These are phyloP conservation scores for Macrotyloma uniflorum DNA, from an alignment of 306 rosid species.

Conservation along the genomic window DNA sequence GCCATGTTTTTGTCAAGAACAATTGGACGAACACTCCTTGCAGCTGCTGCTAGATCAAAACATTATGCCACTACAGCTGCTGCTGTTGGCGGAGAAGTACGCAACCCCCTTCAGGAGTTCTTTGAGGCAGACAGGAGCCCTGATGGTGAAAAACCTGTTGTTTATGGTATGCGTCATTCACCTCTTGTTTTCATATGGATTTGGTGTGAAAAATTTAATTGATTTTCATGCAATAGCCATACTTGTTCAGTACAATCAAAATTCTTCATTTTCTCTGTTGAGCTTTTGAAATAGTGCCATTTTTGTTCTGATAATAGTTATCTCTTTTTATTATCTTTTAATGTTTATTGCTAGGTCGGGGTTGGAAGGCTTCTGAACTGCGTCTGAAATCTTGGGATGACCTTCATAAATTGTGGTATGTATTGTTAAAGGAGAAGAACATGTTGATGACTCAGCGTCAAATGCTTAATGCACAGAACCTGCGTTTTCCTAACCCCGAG, in stretches of 20 bases:
- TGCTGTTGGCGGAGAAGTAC: slow-evolving; percentile 28
- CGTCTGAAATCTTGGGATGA: slow-evolving; percentile 97
- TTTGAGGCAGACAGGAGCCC: slow-evolving; percentile 70
- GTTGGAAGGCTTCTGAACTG: slow-evolving; percentile 95
- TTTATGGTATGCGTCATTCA: slow-evolving; percentile 59
- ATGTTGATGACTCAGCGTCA: slow-evolving; percentile 96
- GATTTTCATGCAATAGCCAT: not conserved
- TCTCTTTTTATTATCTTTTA: not conserved
- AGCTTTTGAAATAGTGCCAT: slow-evolving; percentile 3
- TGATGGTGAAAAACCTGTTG: slow-evolving; percentile 77
- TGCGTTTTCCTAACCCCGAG: slow-evolving; percentile 83
- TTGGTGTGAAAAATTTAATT: not conserved
- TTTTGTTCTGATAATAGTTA: not conserved
- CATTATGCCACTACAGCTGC: slow-evolving; percentile 51
- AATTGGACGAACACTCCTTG: slow-evolving; percentile 64
- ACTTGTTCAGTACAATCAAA: not conserved
- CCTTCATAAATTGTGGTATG: slow-evolving; percentile 91
- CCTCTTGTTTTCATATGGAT: slow-evolving; percentile 13
- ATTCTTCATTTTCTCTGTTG: slow-evolving; percentile 18
- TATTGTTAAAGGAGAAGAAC: slow-evolving; percentile 91
- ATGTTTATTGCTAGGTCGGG: slow-evolving; percentile 57
- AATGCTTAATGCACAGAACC: slow-evolving; percentile 91
- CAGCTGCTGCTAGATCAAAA: slow-evolving; percentile 68
- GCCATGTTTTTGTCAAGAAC: slow-evolving; percentile 56
- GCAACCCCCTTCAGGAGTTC: slow-evolving; percentile 80